Conservation (phyloP, 305 asterid genomes). For the Fraxinus latifolia region DNA sequence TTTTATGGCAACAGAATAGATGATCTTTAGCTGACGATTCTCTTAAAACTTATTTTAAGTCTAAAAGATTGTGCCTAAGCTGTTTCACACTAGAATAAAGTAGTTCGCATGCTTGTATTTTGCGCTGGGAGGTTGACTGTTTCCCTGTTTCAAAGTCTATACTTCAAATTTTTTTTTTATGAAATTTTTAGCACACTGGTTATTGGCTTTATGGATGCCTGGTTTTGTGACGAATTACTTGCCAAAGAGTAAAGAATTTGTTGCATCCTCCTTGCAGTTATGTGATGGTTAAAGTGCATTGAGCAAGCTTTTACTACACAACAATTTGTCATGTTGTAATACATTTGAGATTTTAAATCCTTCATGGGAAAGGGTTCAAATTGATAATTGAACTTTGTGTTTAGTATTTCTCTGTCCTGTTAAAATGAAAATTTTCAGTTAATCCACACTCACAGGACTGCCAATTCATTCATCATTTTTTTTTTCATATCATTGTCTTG, state of each 20-base stretch:
- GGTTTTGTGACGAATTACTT: neutral
- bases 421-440: neutral
- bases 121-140: neutral
- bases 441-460: neutral
- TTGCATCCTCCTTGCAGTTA: neutral
- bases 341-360: neutral
- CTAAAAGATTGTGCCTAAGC: neutral
- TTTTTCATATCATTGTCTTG: neutral
- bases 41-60: neutral
- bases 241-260: neutral
- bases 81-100: neutral
- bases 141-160: neutral
- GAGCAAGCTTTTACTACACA: neutral
- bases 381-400: neutral
- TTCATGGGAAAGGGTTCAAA: neutral
- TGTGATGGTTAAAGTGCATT: neutral
- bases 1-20: neutral
- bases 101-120: neutral
- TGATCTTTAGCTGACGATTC: neutral
- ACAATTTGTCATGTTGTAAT: neutral
- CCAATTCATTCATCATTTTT: neutral
- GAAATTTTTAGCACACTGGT: neutral
- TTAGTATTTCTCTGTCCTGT: neutral
- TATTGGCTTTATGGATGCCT: neutral
- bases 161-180: neutral